A percentile compares a stretch with the other conserved stretches of the same genome.
phyloP scores from a whole-genome alignment of 768 basidiomycete species.

The Termitomyces titanicus region DNA sequence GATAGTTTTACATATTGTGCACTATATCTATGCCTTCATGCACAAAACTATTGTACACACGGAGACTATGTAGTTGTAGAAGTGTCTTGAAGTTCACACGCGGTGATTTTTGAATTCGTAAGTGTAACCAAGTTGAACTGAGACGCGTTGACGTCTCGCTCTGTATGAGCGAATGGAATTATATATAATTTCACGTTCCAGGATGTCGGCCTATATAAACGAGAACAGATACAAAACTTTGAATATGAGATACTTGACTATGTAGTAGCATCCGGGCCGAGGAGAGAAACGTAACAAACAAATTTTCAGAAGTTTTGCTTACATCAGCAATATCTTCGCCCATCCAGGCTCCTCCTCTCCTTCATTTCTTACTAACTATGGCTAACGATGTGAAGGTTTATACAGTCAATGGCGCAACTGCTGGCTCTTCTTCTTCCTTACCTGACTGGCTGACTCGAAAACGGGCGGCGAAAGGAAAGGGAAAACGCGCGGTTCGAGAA shows the following conservation, averaged over 20 bases:
- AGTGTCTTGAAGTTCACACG: neutral
- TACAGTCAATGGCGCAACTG: conserved; percentile 90
- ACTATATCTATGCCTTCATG: conserved; percentile 17
- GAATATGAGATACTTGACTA: too few species aligned
- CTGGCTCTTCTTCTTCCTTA: conserved; percentile 86
- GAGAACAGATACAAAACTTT: too few species aligned
- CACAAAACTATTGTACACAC: conserved; percentile 15
- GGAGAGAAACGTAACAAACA: neutral
- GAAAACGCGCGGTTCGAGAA: conserved; percentile 65
- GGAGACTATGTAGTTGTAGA: conserved; percentile 3
- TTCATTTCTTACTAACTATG: conserved; percentile 1
- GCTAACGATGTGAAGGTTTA: conserved; percentile 70
- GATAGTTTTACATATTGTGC: conserved; percentile 14
- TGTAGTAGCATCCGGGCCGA: too few species aligned
- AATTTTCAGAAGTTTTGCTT: conserved; percentile 3
- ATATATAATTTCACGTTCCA: too few species aligned
- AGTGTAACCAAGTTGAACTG: too few species aligned
- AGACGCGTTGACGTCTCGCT: too few species aligned
- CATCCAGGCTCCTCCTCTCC: too few species aligned
- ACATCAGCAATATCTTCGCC: conserved; percentile 1
- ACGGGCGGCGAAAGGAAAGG: conserved; percentile 57
- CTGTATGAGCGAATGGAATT: too few species aligned
- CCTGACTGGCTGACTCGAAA: conserved; percentile 90
- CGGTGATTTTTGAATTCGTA: too few species aligned
- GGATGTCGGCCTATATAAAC: too few species aligned